phyloP scores from a whole-genome alignment of 805 yeast species.

The Ogataea haglerorum region DNA sequence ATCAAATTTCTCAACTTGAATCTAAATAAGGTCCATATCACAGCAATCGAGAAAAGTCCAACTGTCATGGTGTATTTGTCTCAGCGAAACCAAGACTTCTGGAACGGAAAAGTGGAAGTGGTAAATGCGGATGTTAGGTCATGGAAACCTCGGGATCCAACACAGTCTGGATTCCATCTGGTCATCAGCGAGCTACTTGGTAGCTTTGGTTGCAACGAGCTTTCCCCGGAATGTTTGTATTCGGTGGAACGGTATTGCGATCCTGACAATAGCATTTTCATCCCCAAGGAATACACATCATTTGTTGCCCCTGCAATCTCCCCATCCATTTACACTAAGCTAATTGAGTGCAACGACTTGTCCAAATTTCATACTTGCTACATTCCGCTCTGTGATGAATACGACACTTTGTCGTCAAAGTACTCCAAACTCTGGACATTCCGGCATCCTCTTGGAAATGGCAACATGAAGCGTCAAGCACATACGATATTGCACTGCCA shows the following conservation, averaged over 20 bases:
- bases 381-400: slow-evolving; percentile 31
- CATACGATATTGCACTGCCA: slow-evolving; percentile 39
- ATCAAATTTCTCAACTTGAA: slow-evolving; percentile 32
- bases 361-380: slow-evolving; percentile 25
- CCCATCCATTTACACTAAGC: slow-evolving; percentile 45
- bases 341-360: slow-evolving; percentile 17
- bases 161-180: slow-evolving; percentile 44
- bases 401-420: slow-evolving; percentile 43
- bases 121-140: slow-evolving; percentile 57
- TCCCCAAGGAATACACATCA: slow-evolving; percentile 59
- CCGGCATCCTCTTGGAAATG: slow-evolving; percentile 36
- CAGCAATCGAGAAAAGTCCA: slow-evolving; percentile 72
- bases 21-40: slow-evolving; percentile 31
- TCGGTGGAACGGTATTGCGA: slow-evolving; percentile 40
- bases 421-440: slow-evolving; percentile 60
- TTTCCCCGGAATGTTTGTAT: slow-evolving; percentile 76
- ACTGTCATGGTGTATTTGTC: slow-evolving; percentile 52
- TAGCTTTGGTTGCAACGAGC: slow-evolving; percentile 89
- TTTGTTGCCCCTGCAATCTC: slow-evolving; percentile 65
- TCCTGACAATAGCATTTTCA: slow-evolving; percentile 50
- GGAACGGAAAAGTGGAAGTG: slow-evolving; percentile 53
- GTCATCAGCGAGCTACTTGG: slow-evolving; percentile 83
- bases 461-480: slow-evolving; percentile 23
- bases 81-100: slow-evolving; percentile 45
- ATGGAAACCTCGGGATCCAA: slow-evolving; percentile 34